Conservation (phyloP, 2,329 filamentous ascomycete genomes). For the Colletotrichum navitas region DNA sequence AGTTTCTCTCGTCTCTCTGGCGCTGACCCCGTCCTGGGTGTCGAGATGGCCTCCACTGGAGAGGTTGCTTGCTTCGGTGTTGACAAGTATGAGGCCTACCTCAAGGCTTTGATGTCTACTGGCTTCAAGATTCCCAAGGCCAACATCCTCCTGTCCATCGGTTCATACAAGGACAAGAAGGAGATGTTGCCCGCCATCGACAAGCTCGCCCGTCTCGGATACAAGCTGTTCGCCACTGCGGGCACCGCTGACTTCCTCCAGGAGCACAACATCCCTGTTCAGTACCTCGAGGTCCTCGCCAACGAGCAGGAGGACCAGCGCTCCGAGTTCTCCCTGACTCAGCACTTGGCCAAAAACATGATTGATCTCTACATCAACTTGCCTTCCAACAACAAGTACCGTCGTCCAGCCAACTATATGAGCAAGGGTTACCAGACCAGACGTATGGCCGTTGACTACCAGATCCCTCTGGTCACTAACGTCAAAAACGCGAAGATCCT, state of each 20-base stretch:
- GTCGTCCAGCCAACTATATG: slow-evolving; percentile 97
- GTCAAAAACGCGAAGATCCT: slow-evolving; percentile 99
- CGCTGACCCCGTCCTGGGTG: slow-evolving; percentile 94
- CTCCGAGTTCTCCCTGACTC: slow-evolving; percentile 95
- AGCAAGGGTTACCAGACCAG: slow-evolving; percentile 96
- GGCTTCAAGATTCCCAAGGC: slow-evolving; percentile 97
- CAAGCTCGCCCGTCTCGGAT: slow-evolving; percentile 91
- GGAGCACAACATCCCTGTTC: slow-evolving; percentile 90
- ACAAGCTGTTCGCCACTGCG: slow-evolving; percentile 94
- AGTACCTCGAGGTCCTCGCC: slow-evolving; percentile 90
- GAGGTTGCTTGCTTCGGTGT: slow-evolving; percentile 97
- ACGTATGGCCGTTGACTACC: slow-evolving; percentile 97
- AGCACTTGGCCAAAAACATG: slow-evolving; percentile 96
- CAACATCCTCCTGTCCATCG: slow-evolving; percentile 95
- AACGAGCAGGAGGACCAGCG: slow-evolving; percentile 86
- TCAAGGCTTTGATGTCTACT: slow-evolving; percentile 95
- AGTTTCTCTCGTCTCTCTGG: slow-evolving; percentile 97
- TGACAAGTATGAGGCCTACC: slow-evolving; percentile 97
- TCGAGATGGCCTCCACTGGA: slow-evolving; percentile 99
- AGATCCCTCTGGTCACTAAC: slow-evolving; percentile 96
- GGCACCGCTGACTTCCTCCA: slow-evolving; percentile 97
- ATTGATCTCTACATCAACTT: slow-evolving; percentile 99
- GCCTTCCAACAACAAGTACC: slow-evolving; percentile 98
- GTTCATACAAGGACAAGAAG: slow-evolving; percentile 97
- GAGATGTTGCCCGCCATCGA: slow-evolving; percentile 95